Evolutionary conservation across 1,284 basidiomycete species (phyloP), one percentile per base, ranked within the genome.

Genomic region (Ganoderma lingzhi): DNA sequence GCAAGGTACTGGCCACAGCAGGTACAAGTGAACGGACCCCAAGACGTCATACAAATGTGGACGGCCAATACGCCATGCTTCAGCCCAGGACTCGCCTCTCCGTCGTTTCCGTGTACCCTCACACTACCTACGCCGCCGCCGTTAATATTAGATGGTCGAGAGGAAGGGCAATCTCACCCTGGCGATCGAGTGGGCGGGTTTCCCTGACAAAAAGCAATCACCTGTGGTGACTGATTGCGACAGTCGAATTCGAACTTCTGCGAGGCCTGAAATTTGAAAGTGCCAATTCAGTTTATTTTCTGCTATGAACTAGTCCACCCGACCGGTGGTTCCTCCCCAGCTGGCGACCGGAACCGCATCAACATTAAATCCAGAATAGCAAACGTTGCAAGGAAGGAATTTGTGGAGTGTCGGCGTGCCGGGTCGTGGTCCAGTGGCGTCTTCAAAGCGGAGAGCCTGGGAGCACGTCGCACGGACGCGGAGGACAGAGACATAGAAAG

Each of bases 361-460:
- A 41, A n/a, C 19, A 61, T 42, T 39, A n/a, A 28, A 28, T 61
- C 15, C 14, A 15, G 23, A 61, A 44, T 61, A 44, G 41, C 37
- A 42, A 39, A 6, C 39, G 37, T 41, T 61, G 37, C 41, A 39
- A 42, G 8, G 30, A 19, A 64, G 39, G 28, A 6, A 56, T 19
- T 6, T 6, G 41, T n/a, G 6, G 23, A 32, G 23, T 8, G 3
- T 28, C n/a, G 23, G 37, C 23, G 23, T 42, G 53, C 19, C 30
- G 59, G 37, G 37, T 19, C 59, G 41, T 8, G 41, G 5, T 28
- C 59, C 41, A 44, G 59, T 39, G 53, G 28, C 1, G 23, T 42
- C 30, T n/a, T 42, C 41, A 61, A n/a, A 28, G 10, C 42, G 42
- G 45, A 53, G 56, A 64, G 60, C 67, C 68, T 68, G 71, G n/a